Base-by-base conservation (phyloP, 2,329 filamentous ascomycete species). In the Arachnopeziza araneosa region DNA sequence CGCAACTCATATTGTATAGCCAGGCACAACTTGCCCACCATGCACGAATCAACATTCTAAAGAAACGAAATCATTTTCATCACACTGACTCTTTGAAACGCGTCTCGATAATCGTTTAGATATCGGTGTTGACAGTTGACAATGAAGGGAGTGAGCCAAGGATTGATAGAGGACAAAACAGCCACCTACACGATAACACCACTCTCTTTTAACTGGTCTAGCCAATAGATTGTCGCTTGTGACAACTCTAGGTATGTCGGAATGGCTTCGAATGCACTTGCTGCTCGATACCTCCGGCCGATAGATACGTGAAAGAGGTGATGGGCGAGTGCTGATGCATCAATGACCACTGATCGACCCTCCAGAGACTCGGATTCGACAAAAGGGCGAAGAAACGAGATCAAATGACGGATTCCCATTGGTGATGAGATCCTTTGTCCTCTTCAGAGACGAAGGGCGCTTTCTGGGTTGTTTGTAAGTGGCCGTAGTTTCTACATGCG, bases 271-370 rank as follows among this genome's bases (percentile, higher is more conserved):
- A 83, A 75, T 54, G 79, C 77, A 68, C 79, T 80, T 49, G 73
- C 73, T 22, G 72, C 69, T 21, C 61, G 60, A 26, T 72, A 67
- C 60, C 72, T 73, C 58, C 73, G 72, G 2, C 68, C 71, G 51
- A 83, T 75, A 59, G 85, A 81, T 21, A 84, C 74, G 55, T 84
- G 77, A 62, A 89, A 85, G 50, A 93, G 77, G 71, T 90, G 83
- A 71, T 93, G 89, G 1, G 91, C 89, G 24, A 96, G 76, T 1
- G 85, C 87, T 4, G 92, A 91, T 0, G 91, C 92, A 71, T 96
- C 92, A 59, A 96, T 84, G 52, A 84, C 79, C 22, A 82, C 74
- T 6, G 68, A 68, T 49, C 77, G 70, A 24, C 74, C 72, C 49
- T 72, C 66, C 1, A 89, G 73, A 12, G 70, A 65, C 8, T 71